Base-by-base conservation (phyloP, 169 alveolate species). In the Plasmodium berghei region DNA sequence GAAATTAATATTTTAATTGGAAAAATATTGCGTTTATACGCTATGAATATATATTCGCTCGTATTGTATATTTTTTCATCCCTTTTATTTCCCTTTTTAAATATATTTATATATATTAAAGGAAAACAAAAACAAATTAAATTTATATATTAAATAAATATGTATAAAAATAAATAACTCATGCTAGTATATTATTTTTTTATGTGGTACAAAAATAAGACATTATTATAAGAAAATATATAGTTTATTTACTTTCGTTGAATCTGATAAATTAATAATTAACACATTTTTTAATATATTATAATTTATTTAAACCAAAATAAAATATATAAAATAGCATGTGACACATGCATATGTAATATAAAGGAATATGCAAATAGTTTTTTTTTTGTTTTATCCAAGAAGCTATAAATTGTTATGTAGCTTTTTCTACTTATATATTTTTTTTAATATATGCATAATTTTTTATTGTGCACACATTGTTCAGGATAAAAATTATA, bases 381-480 rank as follows among this genome's bases (percentile, higher is more conserved):
- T 34, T 34, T 4, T 5, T 34, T 34, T 34, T 34, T 34, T 34
- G 42, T 34, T 34, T 1, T 34, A 34, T 34, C 42, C 42, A n/a
- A 9, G 12, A 9, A 9, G 34, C 34, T 58, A n/a, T 58, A 58
- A 16, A 16, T 58, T 20, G 12, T 12, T 20, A 20, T n/a, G 22
- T 20, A 58, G n/a, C 20, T 58, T 58, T 58, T 58, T 58, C 20
- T 58, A 22, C 14, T 58, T 56, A 24, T 63, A 48, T 62, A 16
- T 59, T 75, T 80, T 77, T 77, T 64, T 77, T 62, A 49, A 49
- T 34, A 34, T 34, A 34, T 34, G 8, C 42, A 34, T 34, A 34
- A 34, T 73, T 73, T 73, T 58, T 73, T 73, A n/a, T 56, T n/a
- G 63, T 52, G 83, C 63, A 55, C 70, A 74, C 67, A 61, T 28